Conservation (phyloP, 73 alveolate species). For the Paramecium caudatum region DNA sequence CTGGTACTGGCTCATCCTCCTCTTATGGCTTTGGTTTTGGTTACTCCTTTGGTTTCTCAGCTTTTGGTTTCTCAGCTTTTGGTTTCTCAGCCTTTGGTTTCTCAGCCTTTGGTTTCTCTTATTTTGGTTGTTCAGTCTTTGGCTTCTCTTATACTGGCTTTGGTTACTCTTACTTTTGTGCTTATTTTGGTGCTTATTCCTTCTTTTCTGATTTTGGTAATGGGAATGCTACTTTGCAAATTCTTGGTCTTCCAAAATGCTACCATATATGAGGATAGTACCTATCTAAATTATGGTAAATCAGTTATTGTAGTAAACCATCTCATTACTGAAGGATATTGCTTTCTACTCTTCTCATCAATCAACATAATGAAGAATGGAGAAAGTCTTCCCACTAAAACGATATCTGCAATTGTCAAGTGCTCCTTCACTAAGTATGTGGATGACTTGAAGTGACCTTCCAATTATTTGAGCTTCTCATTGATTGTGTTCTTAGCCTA, state of each 20-base stretch:
- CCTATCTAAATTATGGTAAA: conserved; percentile 76
- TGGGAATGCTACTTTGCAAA: conserved; percentile 38
- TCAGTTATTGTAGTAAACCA: conserved; percentile 84
- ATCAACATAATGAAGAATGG: conserved; percentile 81
- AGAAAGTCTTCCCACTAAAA: conserved; percentile 80
- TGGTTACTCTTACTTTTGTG: conserved; percentile 48
- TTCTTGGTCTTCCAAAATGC: conserved; percentile 55
- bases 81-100: conserved; percentile 77
- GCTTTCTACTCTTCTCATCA: conserved; percentile 87
- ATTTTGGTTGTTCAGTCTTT: conserved; percentile 74
- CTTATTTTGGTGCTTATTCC: background rate
- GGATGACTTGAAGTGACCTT: conserved; percentile 82
- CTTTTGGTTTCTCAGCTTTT: conserved; percentile 60
- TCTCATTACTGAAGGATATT: conserved; percentile 80
- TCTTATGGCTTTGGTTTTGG: conserved; percentile 69
- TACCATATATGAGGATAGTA: background rate
- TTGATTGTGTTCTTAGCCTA: conserved; percentile 77
- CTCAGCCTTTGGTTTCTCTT: conserved; percentile 61
- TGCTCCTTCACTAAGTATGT: conserved; percentile 88
- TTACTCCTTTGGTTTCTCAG: conserved; percentile 76
- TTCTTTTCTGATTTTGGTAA: conserved; percentile 4
- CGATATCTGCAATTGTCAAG: conserved; percentile 95
- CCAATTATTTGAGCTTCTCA: conserved; percentile 77
- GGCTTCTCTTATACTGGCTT: conserved; percentile 10
- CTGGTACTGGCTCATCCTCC: conserved; percentile 69